These are phyloP conservation scores for Phytophthora chlamydospora DNA, from an alignment of 352 stramenopile species.

Conservation along the genomic window DNA sequence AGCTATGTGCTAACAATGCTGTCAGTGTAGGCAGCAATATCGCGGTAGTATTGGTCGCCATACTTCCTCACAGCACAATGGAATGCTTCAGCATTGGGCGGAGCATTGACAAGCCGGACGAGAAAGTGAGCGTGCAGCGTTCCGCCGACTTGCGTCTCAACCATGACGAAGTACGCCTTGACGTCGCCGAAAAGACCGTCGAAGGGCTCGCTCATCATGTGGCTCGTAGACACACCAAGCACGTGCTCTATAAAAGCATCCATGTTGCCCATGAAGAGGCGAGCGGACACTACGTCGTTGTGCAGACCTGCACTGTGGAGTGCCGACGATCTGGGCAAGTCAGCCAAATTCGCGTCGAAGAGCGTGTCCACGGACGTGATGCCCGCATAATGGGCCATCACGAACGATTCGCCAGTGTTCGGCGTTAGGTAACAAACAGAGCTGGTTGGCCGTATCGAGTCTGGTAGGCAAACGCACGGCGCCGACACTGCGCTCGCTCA, in stretches of 20 bases:
- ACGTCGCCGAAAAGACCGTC: constrained; percentile 11
- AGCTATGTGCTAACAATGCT: background rate
- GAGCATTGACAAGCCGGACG: background rate
- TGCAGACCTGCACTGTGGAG: background rate
- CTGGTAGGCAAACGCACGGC: no score
- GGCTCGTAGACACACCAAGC: background rate
- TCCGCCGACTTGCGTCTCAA: constrained; percentile 7
- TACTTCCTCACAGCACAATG: background rate
- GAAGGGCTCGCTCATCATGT: constrained; percentile 8
- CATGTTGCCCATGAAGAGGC: background rate
- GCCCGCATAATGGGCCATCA: background rate
- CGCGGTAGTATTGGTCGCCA: background rate
- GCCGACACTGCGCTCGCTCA: no score
- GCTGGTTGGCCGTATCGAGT: no score
- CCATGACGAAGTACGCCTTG: constrained; percentile 9
- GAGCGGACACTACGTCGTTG: background rate
- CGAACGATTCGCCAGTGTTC: no score
- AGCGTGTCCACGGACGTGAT: background rate
- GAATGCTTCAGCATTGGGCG: background rate
- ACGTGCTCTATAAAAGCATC: constrained; percentile 1
- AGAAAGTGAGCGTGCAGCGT: constrained; percentile 11
- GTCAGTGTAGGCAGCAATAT: background rate
- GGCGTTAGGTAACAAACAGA: no score
- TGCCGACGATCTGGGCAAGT: background rate
- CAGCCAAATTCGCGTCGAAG: background rate